Evolutionary conservation across 1,139 yeast genomes (phyloP), one percentile per base, ranked within the genome.

Genomic region (Candida sojae): DNA sequence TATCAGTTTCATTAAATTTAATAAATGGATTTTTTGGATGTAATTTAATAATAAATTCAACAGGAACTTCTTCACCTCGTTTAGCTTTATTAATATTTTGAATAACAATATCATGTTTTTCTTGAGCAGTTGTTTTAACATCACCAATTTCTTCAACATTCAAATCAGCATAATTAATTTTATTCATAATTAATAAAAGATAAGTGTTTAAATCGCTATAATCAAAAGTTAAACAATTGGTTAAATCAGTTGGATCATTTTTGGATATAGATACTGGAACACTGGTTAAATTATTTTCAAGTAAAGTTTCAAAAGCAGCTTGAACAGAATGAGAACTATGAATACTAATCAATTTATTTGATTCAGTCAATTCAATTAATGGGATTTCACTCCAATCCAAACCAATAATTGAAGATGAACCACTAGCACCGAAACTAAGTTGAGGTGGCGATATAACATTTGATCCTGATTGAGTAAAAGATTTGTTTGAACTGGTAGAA

Each of bases 151-250:
- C 68, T 31, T 60, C 63, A 33, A 64, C 61, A 48, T 59, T 67
- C 65, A 63, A 68, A 37, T 75, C 79, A 23, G 57, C 60, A 28
- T 78, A 63, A 28, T 68, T 68, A 31, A 84, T 75, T 59, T 83
- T 85, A 57, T 90, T 88, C 75, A 88, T 75, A 25, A 89, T 88
- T 53, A 89, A 70, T 54, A 89, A 71, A 55, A 89, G 71, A 64
- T 90, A 91, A 9, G 97, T 85, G 61, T 89, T 91, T 64, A 93
- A 77, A 67, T 93, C 98, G 30, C 95, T 82, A 67, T 90, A 93
- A 67, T 93, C 98, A 67, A 93, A 93, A 0, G 96, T 87, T 50
- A 84, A 71, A 59, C 95, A 87, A 56, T 86, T 80, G 40, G 62
- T 55, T 56, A 84, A 71, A 39, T 63, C 59, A 6, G 57, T 72